These are phyloP conservation scores for Hymenoscyphus salicellus DNA, from an alignment of 2,329 filamentous ascomycete genomes.

Conservation along the genomic window DNA sequence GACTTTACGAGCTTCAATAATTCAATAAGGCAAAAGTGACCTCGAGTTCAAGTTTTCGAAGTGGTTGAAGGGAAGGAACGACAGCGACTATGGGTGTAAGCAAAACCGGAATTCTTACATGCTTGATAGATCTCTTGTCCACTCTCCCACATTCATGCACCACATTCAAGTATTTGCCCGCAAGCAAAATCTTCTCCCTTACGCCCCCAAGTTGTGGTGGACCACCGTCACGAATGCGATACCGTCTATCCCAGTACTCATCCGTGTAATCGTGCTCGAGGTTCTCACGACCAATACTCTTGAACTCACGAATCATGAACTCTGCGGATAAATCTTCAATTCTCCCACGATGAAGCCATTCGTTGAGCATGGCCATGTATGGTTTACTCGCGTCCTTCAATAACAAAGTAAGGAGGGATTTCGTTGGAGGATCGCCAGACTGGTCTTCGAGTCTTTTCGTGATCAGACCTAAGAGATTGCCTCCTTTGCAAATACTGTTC, in stretches of 20 bases:
- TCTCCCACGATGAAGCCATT: background rate
- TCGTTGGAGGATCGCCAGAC: background rate
- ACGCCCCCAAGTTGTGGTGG: background rate
- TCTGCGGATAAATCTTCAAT: background rate
- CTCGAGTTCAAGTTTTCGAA: no score
- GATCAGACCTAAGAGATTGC: background rate
- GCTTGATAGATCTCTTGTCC: background rate
- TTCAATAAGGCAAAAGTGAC: no score
- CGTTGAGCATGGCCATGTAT: background rate
- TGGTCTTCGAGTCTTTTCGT: background rate
- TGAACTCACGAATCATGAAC: background rate
- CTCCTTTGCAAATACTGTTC: background rate
- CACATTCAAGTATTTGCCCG: background rate
- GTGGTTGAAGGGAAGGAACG: no score
- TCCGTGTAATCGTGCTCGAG: background rate
- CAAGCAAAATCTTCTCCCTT: background rate
- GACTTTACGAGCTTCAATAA: no score
- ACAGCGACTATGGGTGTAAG: no score
- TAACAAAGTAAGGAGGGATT: background rate
- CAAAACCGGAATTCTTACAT: no score
- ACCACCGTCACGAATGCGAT: background rate
- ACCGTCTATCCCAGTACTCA: background rate
- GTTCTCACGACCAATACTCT: background rate
- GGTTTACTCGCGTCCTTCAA: background rate
- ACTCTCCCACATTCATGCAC: background rate